Percentiles rank a stretch among this genome's conserved stretches.
These are phyloP conservation scores for Wickerhamomyces sydowiorum DNA, from an alignment of 805 yeast genomes.

Conservation along the genomic window DNA sequence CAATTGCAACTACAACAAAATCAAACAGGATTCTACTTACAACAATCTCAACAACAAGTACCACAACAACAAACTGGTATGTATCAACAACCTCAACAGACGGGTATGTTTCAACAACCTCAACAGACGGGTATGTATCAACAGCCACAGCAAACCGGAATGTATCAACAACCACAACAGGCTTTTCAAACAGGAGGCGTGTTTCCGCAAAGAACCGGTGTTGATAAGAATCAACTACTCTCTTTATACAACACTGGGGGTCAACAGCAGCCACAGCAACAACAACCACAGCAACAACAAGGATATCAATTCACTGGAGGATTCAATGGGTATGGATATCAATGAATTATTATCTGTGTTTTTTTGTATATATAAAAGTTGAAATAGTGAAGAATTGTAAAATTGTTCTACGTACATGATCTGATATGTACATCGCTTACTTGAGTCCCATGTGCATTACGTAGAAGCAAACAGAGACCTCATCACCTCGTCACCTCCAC, in stretches of 20 bases:
- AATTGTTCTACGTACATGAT: no score
- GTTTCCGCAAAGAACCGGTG: slow-evolving; percentile 7
- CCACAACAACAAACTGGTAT: slow-evolving; percentile 4
- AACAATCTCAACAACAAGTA: slow-evolving; percentile 11
- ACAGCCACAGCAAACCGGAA: not conserved
- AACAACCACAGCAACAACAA: slow-evolving; percentile 1
- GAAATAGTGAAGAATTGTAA: no score
- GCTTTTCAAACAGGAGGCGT: slow-evolving; percentile 1
- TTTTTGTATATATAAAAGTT: no score
- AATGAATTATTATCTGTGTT: no score
- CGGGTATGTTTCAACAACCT: not conserved
- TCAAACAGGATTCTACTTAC: not conserved
- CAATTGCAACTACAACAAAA: slow-evolving; percentile 10
- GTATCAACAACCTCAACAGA: slow-evolving; percentile 3
- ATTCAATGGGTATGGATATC: not conserved
- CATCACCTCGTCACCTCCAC: no score
- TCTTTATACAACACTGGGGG: slow-evolving; percentile 38
- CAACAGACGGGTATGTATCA: not conserved
- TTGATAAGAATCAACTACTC: slow-evolving; percentile 15
- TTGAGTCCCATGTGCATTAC: no score
- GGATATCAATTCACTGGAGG: not conserved
- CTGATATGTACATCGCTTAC: no score
- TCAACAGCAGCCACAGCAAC: slow-evolving; percentile 26
- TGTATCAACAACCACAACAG: not conserved
- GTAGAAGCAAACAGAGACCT: no score